Evolutionary conservation across 495 filamentous ascomycete species (phyloP).

Genomic region (Hypoxylon fuscum): DNA sequence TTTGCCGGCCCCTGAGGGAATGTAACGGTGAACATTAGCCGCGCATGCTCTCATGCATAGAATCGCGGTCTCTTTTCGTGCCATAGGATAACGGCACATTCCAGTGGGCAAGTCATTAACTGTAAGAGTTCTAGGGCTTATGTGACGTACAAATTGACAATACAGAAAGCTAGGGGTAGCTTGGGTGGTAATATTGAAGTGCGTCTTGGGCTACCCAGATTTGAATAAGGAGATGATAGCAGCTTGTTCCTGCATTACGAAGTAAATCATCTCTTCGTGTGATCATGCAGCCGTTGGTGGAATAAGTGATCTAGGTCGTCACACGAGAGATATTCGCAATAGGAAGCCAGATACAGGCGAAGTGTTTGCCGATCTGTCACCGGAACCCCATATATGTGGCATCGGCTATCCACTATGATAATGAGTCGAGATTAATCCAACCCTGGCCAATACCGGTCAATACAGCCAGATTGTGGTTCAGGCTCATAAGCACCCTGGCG

Average conservation of each 20-base stretch:
- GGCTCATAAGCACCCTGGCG: conserved; percentile 31
- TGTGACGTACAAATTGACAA: conserved; percentile 22
- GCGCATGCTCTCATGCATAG: conserved; percentile 34
- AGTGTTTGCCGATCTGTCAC: conserved; percentile 29
- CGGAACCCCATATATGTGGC: conserved; percentile 31
- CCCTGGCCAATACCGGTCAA: conserved; percentile 19
- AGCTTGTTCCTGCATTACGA: conserved; percentile 36
- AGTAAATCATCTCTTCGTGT: conserved; percentile 22
- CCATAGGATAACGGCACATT: conserved; percentile 31
- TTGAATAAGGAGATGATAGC: conserved; percentile 10
- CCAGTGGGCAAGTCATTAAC: conserved; percentile 15
- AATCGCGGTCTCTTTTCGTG: conserved; percentile 35
- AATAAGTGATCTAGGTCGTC: conserved; percentile 28
- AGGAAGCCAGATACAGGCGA: conserved; percentile 16
- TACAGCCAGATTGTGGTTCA: conserved; percentile 34
- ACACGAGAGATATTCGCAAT: conserved; percentile 32
- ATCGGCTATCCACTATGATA: conserved; percentile 34
- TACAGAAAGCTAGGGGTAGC: conserved; percentile 24
- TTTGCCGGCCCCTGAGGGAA: conserved; percentile 34
- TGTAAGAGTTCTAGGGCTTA: conserved; percentile 39
- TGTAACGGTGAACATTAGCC: conserved; percentile 42
- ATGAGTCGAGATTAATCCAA: conserved; percentile 39
- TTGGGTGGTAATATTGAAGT: conserved; percentile 34
- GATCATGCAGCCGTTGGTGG: conserved; percentile 17
- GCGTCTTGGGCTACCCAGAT: conserved; percentile 30